Evolutionary conservation across 768 basidiomycete species (phyloP), one percentile per base, ranked within the genome.

Genomic region (Tricholoma hemisulphureum): DNA sequence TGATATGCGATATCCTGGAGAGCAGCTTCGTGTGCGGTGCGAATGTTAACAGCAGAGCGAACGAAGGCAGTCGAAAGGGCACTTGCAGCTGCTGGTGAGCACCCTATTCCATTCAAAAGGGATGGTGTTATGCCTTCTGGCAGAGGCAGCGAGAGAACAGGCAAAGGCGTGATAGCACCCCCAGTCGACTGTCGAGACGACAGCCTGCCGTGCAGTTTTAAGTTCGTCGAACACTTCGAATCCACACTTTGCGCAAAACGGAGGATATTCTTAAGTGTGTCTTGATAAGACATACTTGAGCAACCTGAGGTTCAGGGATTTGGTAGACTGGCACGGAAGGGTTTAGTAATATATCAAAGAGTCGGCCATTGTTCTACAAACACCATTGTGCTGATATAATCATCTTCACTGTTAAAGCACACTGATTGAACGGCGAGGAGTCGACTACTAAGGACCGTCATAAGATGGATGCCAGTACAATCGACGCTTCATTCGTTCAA

Each of bases 401-500:
- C n/a, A n/a, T n/a, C n/a, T n/a, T n/a, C n/a, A n/a, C n/a, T n/a
- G n/a, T n/a, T n/a, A n/a, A n/a, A n/a, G n/a, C n/a, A n/a, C n/a
- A n/a, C n/a, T n/a, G n/a, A n/a, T 49, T 49, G 21, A n/a, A 21
- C 46, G 8, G 37, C 37, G n/a, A 39, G 2, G 8, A 39, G 6
- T 16, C 34, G 46, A n/a, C n/a, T n/a, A n/a, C n/a, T n/a, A n/a
- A n/a, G n/a, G n/a, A n/a, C n/a, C n/a, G n/a, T n/a, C n/a, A n/a
- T n/a, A n/a, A n/a, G n/a, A n/a, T n/a, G n/a, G n/a, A n/a, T n/a
- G n/a, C n/a, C n/a, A n/a, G n/a, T n/a, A n/a, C n/a, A n/a, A n/a
- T 28, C n/a, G 62, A 63, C 35, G 21, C 35, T 26, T 21, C 52
- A 14, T 58, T 63, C 24, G n/a, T 53, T 13, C 56, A 46, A 1